A percentile compares a stretch with the other conserved stretches of the same genome.
Conservation (phyloP, 306 rosid genomes). For the Quercus parvula region DNA sequence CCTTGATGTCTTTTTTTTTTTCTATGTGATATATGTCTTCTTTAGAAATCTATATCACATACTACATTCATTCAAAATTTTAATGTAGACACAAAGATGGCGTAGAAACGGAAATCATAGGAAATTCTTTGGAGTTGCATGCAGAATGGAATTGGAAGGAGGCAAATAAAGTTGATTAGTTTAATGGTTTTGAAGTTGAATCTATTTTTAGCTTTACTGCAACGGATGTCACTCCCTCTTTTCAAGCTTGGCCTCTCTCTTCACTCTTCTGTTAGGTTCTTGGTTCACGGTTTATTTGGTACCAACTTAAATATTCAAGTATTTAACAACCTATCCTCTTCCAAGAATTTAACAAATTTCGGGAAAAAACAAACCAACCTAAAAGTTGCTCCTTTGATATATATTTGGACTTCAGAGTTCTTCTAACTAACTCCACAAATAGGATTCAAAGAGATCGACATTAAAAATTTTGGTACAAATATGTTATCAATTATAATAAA, state of each 20-base stretch:
- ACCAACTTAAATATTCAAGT: neutral
- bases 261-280: neutral
- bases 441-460: too few relatives aligned
- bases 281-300: neutral
- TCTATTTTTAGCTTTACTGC: constrained; percentile 20
- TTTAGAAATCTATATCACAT: neutral
- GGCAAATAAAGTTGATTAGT: constrained; percentile 13
- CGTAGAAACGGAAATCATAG: neutral
- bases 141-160: constrained; percentile 4
- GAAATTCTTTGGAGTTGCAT: neutral
- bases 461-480: too few relatives aligned
- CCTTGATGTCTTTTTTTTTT: too few relatives aligned
- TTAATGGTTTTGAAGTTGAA: constrained; percentile 28
- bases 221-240: constrained; percentile 25
- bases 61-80: neutral
- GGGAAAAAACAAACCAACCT: too few relatives aligned
- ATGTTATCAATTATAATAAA: too few relatives aligned
- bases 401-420: too few relatives aligned
- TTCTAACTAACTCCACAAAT: too few relatives aligned
- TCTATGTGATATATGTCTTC: neutral
- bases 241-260: constrained; percentile 52
- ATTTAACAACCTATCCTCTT: too few relatives aligned
- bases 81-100: neutral
- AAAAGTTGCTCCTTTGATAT: too few relatives aligned
- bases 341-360: too few relatives aligned